Base-by-base conservation (phyloP, 441 rosid species). In the Corymbia calophylla region DNA sequence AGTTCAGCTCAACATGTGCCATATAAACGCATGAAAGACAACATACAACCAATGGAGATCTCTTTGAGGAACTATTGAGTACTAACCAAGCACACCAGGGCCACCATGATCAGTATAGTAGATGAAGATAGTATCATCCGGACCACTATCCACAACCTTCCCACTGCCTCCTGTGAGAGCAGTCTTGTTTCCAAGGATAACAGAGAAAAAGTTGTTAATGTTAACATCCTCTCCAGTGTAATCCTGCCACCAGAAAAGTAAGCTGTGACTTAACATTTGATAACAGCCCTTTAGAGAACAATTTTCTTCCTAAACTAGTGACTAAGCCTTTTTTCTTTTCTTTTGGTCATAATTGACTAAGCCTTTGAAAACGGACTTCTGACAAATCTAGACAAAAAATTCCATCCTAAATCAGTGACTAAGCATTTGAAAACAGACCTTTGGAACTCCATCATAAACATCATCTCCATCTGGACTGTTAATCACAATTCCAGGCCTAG, bases 11-110 rank as follows among this genome's bases (percentile, higher is more conserved):
- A 44, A 44, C 51, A 77, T 13, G 12, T 56, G 51, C 51, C 44
- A 47, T 53, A 58, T 82, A 23, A 58, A 54, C 32, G 17, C 87
- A 32, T 21, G 9, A 6, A 47, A 48, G 87, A 58, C 62, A 77
- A 77, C 44, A 53, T 27, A 11, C 60, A 35, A 82, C 31, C 12
- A 35, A 47, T 53, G 64, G 27, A 32, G 17, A 27, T 31, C 62
- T 31, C 82, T 1, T 11, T 80, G 4, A 53, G 66, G 31, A 39
- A 58, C 21, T 39, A 64, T 48, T 23, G 19, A 87, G 54, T 81
- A 94, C 99, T 92, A 89, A 98, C 99, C 99, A 12, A 97, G 96
- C 88, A 98, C 96, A 80, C 99, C 99, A 51, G 99, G 98, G 91
- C 99, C 99, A 23, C 99, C 99, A 90, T 98, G 99, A 89, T 98